These are phyloP conservation scores for Botrytis aclada DNA, from an alignment of 2,329 filamentous ascomycete species.

Conservation along the genomic window DNA sequence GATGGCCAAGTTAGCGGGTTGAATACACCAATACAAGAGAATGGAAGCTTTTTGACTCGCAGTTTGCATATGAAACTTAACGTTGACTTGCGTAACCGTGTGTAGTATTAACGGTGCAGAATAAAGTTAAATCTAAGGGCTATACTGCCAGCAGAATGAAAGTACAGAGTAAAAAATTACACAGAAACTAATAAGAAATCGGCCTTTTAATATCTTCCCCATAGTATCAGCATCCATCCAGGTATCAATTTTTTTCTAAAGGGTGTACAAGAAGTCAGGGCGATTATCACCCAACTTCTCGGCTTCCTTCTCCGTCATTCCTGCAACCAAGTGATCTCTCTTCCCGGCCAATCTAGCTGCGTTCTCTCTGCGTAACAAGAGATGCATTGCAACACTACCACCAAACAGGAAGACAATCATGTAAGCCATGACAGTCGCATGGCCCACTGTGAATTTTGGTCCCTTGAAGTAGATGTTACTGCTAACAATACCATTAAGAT, in stretches of 20 bases:
- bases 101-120: neutral
- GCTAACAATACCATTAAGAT: conserved; percentile 64
- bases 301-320: conserved; percentile 60
- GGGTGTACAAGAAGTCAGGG: conserved; percentile 68
- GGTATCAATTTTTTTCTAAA: conserved; percentile 40
- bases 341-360: conserved; percentile 58
- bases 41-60: neutral
- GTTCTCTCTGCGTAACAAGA: conserved; percentile 65
- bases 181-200: neutral
- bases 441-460: conserved; percentile 61
- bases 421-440: conserved; percentile 72
- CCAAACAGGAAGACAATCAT: conserved; percentile 64
- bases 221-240: neutral
- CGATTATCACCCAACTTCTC: conserved; percentile 65
- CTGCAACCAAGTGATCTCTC: conserved; percentile 61
- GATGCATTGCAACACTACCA: conserved; percentile 65
- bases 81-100: neutral
- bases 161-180: neutral
- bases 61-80: neutral
- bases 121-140: neutral
- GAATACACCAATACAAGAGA: neutral
- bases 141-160: neutral
- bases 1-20: neutral
- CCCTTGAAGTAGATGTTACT: conserved; percentile 66
- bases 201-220: neutral